phyloP scores from a whole-genome alignment of 257 asterid genomes.

The Cinchona pubescens region DNA sequence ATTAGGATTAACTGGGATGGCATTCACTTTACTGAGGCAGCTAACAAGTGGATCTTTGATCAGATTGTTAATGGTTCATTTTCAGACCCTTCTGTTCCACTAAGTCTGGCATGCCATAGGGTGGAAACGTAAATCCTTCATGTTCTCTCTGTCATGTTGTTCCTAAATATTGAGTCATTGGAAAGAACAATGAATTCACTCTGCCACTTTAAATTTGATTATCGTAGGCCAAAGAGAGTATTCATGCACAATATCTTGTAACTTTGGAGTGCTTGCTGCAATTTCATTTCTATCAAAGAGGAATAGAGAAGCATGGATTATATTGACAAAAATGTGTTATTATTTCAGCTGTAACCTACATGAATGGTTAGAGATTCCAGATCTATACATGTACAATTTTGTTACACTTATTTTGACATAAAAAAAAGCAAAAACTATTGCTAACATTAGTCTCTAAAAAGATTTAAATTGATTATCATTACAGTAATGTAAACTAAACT shows the following conservation, averaged over 20 bases:
- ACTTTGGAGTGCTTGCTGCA: neutral
- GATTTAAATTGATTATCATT: slow-evolving; percentile 59
- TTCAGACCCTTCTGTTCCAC: slow-evolving; percentile 64
- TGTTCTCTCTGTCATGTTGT: neutral
- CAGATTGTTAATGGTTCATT: slow-evolving; percentile 56
- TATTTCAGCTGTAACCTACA: neutral
- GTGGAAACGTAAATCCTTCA: neutral
- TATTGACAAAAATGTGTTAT: neutral
- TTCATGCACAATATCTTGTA: neutral
- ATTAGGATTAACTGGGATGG: slow-evolving; percentile 69
- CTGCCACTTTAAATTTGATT: too few species aligned
- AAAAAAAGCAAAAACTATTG: neutral
- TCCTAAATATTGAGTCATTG: too few species aligned
- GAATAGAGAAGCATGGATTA: too few species aligned
- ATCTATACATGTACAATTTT: neutral
- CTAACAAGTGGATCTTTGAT: slow-evolving; percentile 65
- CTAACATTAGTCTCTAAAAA: slow-evolving; percentile 17
- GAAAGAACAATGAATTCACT: too few species aligned
- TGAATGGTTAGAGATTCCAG: slow-evolving; percentile 3
- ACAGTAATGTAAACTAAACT: slow-evolving; percentile 79
- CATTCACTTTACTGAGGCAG: slow-evolving; percentile 74
- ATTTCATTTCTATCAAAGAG: neutral
- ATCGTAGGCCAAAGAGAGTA: neutral
- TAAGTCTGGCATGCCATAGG: slow-evolving; percentile 48
- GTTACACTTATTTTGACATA: neutral